A percentile compares a stretch with the other conserved stretches of the same genome.
Evolutionary conservation across 805 yeast genomes (phyloP).

Genomic region (Lachancea quebecensis): DNA sequence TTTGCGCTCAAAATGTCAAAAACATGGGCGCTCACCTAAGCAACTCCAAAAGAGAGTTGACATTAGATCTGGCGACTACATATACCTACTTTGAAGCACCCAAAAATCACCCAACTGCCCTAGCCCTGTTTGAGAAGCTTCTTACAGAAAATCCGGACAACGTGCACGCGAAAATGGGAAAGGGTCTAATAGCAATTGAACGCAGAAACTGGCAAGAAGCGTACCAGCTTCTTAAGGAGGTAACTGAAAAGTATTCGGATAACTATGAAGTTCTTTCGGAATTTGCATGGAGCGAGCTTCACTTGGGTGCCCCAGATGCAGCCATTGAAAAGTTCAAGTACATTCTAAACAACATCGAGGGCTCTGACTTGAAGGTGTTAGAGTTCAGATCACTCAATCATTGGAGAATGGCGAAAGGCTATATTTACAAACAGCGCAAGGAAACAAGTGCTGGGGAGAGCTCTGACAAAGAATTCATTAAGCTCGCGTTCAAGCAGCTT

Average conservation of each 20-base stretch:
- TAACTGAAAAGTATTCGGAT: constrained; percentile 42
- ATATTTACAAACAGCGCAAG: constrained; percentile 31
- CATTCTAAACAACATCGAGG: constrained; percentile 34
- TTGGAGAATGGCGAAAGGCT: constrained; percentile 73
- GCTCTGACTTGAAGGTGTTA: constrained; percentile 44
- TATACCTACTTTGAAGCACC: constrained; percentile 89
- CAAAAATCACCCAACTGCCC: constrained; percentile 70
- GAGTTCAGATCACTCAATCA: constrained; percentile 53
- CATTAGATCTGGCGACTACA: constrained; percentile 62
- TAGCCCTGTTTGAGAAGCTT: constrained; percentile 60
- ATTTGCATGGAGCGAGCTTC: constrained; percentile 70
- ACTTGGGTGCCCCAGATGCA: constrained; percentile 42
- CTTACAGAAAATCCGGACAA: constrained; percentile 41
- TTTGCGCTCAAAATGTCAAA: constrained; percentile 43
- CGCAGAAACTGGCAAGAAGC: constrained; percentile 55
- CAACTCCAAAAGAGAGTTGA: constrained; percentile 50
- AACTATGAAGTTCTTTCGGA: constrained; percentile 59
- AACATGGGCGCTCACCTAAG: constrained; percentile 42
- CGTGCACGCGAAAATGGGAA: constrained; percentile 67
- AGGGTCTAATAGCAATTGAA: constrained; percentile 70
- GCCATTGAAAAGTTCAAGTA: constrained; percentile 33
- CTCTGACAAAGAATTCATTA: constrained; percentile 26
- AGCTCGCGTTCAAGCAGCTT: constrained; percentile 50
- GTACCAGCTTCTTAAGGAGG: constrained; percentile 41
- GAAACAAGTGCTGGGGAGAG: constrained; percentile 17